Evolutionary conservation across 1,284 basidiomycete species (phyloP).

Genomic region (Pseudozyma sp.): DNA sequence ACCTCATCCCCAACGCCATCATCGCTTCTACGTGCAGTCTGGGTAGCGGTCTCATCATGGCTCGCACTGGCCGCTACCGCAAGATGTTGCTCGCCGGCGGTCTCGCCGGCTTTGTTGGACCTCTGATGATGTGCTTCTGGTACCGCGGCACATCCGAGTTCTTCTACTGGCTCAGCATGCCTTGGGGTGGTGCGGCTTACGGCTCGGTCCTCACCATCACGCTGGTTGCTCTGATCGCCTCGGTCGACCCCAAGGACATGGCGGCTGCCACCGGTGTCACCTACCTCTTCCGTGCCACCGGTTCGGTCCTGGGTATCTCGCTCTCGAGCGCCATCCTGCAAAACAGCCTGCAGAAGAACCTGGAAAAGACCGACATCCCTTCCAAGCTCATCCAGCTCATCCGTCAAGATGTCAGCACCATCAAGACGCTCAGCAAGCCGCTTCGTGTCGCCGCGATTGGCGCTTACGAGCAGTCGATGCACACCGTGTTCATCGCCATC

Average conservation of each 20-base stretch:
- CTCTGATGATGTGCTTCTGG: slow-evolving; percentile 69
- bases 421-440: slow-evolving; percentile 58
- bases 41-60: slow-evolving; percentile 69
- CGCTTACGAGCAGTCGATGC: slow-evolving; percentile 68
- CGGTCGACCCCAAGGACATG: slow-evolving; percentile 68
- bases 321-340: slow-evolving; percentile 69
- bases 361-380: slow-evolving; percentile 58
- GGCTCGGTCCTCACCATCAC: slow-evolving; percentile 69
- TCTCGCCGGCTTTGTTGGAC: slow-evolving; percentile 65
- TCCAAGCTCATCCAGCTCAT: slow-evolving; percentile 64
- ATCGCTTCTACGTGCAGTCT: slow-evolving; percentile 69
- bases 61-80: slow-evolving; percentile 68
- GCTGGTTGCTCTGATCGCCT: slow-evolving; percentile 68
- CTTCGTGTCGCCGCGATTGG: slow-evolving; percentile 61
- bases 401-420: slow-evolving; percentile 65
- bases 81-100: slow-evolving; percentile 66
- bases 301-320: slow-evolving; percentile 69
- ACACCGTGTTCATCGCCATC: slow-evolving; percentile 68
- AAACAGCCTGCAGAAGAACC: slow-evolving; percentile 65
- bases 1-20: slow-evolving; percentile 69
- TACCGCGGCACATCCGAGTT: slow-evolving; percentile 61
- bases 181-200: slow-evolving; percentile 67
- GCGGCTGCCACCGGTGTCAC: slow-evolving; percentile 68
- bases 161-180: slow-evolving; percentile 67
- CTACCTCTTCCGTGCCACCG: slow-evolving; percentile 70